These are phyloP conservation scores for Fusarium pseudocircinatum DNA, from an alignment of 2,329 filamentous ascomycete genomes.

Conservation along the genomic window DNA sequence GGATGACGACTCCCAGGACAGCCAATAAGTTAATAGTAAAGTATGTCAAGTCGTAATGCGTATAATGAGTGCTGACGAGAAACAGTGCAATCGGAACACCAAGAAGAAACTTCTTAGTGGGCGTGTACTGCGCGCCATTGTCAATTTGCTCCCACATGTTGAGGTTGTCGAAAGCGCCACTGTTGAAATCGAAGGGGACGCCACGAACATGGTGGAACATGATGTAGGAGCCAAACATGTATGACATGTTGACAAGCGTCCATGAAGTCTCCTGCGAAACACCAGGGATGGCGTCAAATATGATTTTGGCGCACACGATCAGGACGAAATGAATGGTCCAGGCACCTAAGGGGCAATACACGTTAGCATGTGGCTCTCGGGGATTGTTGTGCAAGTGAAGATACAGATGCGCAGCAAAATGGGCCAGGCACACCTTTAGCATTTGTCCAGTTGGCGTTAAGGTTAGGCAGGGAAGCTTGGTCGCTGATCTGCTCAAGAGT, in stretches of 20 bases:
- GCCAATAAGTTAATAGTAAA: conserved; percentile 98
- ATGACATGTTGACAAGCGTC: conserved; percentile 98
- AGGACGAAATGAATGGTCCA: conserved; percentile 98
- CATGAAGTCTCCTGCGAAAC: conserved; percentile 98
- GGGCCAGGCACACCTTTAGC: conserved; percentile 79
- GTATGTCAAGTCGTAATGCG: conserved; percentile 95
- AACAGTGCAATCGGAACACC: conserved; percentile 95
- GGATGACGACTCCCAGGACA: conserved; percentile 91
- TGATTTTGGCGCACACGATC: conserved; percentile 90
- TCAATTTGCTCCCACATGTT: conserved; percentile 99
- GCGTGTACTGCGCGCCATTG: conserved; percentile 98
- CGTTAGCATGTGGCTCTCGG: conserved; percentile 29
- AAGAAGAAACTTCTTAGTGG: conserved; percentile 97
- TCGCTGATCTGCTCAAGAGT: conserved; percentile 98
- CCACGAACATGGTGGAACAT: conserved; percentile 99
- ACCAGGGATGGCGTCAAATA: conserved; percentile 96
- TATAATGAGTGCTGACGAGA: conserved; percentile 97
- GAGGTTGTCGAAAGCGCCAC: conserved; percentile 97
- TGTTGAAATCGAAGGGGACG: conserved; percentile 98
- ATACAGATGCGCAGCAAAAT: conserved; percentile 2
- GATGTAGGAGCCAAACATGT: conserved; percentile 98
- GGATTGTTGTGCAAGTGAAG: neutral
- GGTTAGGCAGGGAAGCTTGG: conserved; percentile 91
- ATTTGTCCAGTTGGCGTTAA: conserved; percentile 99
- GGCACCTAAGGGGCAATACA: conserved; percentile 70